Evolutionary conservation across 345 rosid species (phyloP).

Genomic region (Cardiospermum halicacabum): DNA sequence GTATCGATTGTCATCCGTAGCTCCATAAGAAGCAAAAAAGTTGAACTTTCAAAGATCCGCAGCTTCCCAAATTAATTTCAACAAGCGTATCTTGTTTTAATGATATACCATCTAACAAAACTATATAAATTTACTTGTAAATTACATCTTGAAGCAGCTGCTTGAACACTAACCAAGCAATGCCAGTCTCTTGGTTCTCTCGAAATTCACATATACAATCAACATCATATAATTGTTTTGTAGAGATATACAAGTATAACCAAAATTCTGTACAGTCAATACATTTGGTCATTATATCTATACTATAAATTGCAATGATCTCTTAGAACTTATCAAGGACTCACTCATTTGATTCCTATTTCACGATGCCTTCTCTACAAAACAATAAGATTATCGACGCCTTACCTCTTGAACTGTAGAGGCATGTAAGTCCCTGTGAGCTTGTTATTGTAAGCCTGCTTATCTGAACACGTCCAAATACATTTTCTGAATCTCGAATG

Average conservation of each 20-base stretch:
- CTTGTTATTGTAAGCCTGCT: background rate
- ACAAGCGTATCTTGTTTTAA: too few relatives aligned
- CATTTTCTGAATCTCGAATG: background rate
- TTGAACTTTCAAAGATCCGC: too few relatives aligned
- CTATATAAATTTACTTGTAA: background rate
- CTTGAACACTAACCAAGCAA: background rate
- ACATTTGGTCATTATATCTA: background rate
- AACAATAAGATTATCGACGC: too few relatives aligned
- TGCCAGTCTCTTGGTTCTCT: background rate
- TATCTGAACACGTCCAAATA: background rate
- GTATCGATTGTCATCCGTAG: too few relatives aligned
- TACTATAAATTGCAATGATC: background rate
- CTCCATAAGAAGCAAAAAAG: too few relatives aligned
- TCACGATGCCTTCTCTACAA: background rate
- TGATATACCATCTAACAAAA: background rate
- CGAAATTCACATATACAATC: background rate
- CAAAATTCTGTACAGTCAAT: constrained; percentile 3
- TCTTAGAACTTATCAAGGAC: background rate
- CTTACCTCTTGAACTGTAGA: background rate
- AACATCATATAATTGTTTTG: background rate
- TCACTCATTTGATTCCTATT: background rate
- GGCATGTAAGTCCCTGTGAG: background rate
- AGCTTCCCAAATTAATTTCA: too few relatives aligned
- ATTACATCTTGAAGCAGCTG: background rate
- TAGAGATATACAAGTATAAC: background rate